Conservation (phyloP, 352 stramenopile genomes). For the Pythium monospermum region DNA sequence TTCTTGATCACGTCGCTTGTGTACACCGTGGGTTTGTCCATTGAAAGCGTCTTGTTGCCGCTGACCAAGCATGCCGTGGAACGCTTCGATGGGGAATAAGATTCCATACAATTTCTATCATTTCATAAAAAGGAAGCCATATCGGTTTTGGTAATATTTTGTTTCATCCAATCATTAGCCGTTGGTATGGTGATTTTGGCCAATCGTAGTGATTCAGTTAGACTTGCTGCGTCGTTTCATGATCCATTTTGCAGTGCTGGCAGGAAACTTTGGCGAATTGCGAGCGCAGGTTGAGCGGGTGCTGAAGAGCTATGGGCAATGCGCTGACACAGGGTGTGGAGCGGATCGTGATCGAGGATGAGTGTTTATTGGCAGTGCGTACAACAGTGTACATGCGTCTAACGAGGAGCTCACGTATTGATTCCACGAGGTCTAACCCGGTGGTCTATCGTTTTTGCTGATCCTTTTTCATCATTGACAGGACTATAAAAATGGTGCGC, state of each 20-base stretch:
- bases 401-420: neutral
- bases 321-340: constrained; percentile 19
- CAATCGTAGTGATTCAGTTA: neutral
- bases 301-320: constrained; percentile 20
- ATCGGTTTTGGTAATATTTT: no score
- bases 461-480: constrained; percentile 1
- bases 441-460: neutral
- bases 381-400: neutral
- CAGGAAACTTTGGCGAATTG: neutral
- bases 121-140: constrained; percentile 15
- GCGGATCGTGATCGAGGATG: constrained; percentile 20
- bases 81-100: constrained; percentile 17
- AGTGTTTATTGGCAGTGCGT: constrained; percentile 15
- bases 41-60: constrained; percentile 61
- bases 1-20: constrained; percentile 78
- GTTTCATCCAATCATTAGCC: constrained; percentile 2
- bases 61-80: constrained; percentile 57
- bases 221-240: constrained; percentile 9
- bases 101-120: neutral
- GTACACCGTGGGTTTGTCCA: constrained; percentile 44
- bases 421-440: neutral
- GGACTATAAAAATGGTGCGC: constrained; percentile 27
- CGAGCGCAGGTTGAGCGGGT: no score
- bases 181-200: neutral
- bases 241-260: constrained; percentile 1